Percentiles rank a stretch among this genome's conserved stretches.
Evolutionary conservation across 371 early-diverging fungal genomes (phyloP).

Genomic region (Mucor saturninus): DNA sequence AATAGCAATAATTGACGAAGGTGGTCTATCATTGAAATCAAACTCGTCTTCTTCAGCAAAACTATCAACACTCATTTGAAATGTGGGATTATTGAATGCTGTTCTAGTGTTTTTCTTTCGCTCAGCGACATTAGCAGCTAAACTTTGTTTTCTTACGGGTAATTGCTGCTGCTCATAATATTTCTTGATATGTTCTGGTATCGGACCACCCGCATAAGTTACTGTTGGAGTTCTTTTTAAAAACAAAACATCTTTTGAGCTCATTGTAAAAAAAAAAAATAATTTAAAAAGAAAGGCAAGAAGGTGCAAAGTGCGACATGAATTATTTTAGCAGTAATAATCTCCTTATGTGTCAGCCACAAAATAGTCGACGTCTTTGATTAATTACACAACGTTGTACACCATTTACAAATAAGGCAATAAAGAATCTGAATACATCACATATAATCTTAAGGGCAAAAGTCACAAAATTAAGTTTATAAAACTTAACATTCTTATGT

Average conservation of each 20-base stretch:
- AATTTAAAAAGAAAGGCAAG: neutral
- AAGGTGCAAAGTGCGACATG: conserved; percentile 3
- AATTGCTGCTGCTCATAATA: conserved; percentile 49
- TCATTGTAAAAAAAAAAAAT: conserved; percentile 3
- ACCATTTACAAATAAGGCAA: too few species aligned
- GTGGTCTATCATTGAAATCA: conserved; percentile 46
- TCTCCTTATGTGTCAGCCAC: too few species aligned
- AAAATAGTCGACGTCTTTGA: too few species aligned
- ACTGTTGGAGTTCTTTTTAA: conserved; percentile 25
- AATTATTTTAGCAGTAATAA: too few species aligned
- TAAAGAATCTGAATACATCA: too few species aligned
- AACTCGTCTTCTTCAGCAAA: conserved; percentile 34
- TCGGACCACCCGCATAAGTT: conserved; percentile 31
- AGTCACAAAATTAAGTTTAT: too few species aligned
- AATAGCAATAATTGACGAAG: conserved; percentile 38
- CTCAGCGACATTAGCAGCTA: conserved; percentile 32
- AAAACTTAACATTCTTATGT: too few species aligned
- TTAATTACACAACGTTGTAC: too few species aligned
- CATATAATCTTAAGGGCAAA: too few species aligned
- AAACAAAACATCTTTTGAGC: conserved; percentile 5
- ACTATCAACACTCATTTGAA: neutral
- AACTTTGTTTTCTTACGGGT: conserved; percentile 51
- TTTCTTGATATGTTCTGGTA: conserved; percentile 42
- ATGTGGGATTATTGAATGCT: conserved; percentile 14
- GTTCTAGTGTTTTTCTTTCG: neutral